Evolutionary conservation across 164 flowering plant genomes (phyloP), one percentile per base, ranked within the genome.

Genomic region (Tetrastigma voinierianum): DNA sequence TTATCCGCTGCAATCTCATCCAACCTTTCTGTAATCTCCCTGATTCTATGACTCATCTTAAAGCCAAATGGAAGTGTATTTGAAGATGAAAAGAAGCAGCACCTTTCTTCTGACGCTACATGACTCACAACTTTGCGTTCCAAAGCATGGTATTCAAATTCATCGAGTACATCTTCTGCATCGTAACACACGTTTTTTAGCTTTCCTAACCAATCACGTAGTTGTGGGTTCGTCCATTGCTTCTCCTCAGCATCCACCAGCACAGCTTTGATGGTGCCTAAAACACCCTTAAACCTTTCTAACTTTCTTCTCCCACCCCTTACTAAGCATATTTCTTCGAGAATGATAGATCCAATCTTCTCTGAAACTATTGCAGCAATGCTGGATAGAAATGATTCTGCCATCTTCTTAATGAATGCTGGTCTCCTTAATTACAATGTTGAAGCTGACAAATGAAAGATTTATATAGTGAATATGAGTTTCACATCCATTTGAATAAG

Each of bases 171-270:
- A 18, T 59, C 62, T 19, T 59, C 62, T 10, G 3, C 62, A 3
- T 59, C 62, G 16, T 59, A 43, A 18, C 46, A 59, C 18, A 59
- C 24, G 3, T 59, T 10, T 17, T 59, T 20, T 4, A 59, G 62
- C 4, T 59, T 15, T 32, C 16, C 13, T 1, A 67, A 46, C 70
- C 70, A 67, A 18, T 14, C 12, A 1, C 40, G n/a, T 17, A 67
- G 54, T 21, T 16, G n/a, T 1, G 15, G 56, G 10, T 58, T 47
- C 17, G 10, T 47, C 4, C 47, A 5, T 5, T 48, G 57, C 70
- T 67, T 17, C 48, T 67, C 62, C 64, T 67, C 63, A 0, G 70
- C 70, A 32, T 67, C 70, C 17, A 51, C 5, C n/a, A 67, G 46
- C 24, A 57, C 46, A 1, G 45, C 55, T 18, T 48, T 24, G 44